Evolutionary conservation across 1,284 basidiomycete genomes (phyloP), one percentile per base, ranked within the genome.

Genomic region (Moesziomyces sp.): DNA sequence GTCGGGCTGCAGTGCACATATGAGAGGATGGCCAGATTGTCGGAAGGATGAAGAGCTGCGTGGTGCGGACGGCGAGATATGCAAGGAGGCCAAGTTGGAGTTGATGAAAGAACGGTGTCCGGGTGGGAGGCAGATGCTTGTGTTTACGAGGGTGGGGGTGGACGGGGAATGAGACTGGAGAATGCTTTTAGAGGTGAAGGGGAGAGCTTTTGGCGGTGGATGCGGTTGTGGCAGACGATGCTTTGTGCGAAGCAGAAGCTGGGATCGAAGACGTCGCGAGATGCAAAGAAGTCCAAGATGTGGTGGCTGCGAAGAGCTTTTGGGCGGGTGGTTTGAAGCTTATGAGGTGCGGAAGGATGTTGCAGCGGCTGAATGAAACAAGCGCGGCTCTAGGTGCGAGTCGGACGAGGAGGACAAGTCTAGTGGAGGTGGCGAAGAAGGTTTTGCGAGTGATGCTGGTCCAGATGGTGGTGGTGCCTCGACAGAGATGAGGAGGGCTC

Each of bases 161-260:
- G 28, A 34, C 38, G 26, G 47, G 19, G 18, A 14, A 19, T 9
- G 40, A 44, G 30, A 13, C 0, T 34, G 10, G 30, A 40, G 42
- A 40, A 60, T 60, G 58, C 58, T 60, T 60, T 60, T 60, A 38
- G 44, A 46, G 1, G 23, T 18, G 30, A 3, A 10, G 13, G 13
- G 13, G 13, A 11, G 13, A 34, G 30, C 30, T 34, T 34, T 46
- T 52, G 49, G 43, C 56, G 49, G 44, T 51, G 43, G 28, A 23
- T 54, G n/a, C 45, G 38, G 5, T 9, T n/a, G 30, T 35, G 11
- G 35, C 21, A 19, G 40, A 21, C 28, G 56, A 58, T 58, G 57
- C 49, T 58, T 53, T 60, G 53, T 48, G 42, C 47, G 46, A 43
- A 47, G 23, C 38, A 16, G 47, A 26, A 47, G 30, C 30, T 34